Evolutionary conservation across 805 yeast species (phyloP), one percentile per base, ranked within the genome.

Genomic region (Spathaspora hagerdaliae): DNA sequence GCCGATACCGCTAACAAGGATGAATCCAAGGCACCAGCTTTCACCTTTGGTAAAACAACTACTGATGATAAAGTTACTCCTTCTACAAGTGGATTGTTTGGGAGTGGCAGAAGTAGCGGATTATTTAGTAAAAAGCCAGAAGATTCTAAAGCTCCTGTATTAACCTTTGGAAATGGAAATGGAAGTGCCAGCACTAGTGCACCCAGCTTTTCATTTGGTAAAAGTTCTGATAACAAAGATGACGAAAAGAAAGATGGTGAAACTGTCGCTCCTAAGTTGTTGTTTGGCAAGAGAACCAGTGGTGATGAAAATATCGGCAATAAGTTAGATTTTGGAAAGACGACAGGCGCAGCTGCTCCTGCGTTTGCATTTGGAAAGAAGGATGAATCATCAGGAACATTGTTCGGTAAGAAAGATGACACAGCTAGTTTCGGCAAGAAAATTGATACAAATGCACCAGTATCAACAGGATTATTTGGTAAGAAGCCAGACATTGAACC

Each of bases 171-270:
- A 10, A 36, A 15, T 26, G 24, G 24, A 36, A 27, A 15, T 19
- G 38, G 24, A 15, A 19, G 24, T 19, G 24, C 24, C 24, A 19
- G 4, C 24, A 19, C 24, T 5, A 19, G 24, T 19, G 24, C 24
- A 19, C 41, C 51, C n/a, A 43, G 39, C 11, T 40, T 52, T 31
- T 46, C 56, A 2, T 52, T 53, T 42, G 52, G 47, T 11, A 43
- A 41, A n/a, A 39, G 24, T 6, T 39, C 27, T 36, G 35, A 37
- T 7, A n/a, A 35, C 10, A 32, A 31, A 9, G 33, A 13, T 14
- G 40, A 38, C 5, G 27, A 11, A n/a, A 14, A 46, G 51, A 13
- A 41, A 39, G 27, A 13, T 29, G 34, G 35, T 6, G 34, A 36
- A 27, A 15, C 43, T 10, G 27, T 39, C 33, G 27, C 14, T 8